phyloP scores from a whole-genome alignment of 2,329 filamentous ascomycete genomes.

The Stachybotrys elegans region DNA sequence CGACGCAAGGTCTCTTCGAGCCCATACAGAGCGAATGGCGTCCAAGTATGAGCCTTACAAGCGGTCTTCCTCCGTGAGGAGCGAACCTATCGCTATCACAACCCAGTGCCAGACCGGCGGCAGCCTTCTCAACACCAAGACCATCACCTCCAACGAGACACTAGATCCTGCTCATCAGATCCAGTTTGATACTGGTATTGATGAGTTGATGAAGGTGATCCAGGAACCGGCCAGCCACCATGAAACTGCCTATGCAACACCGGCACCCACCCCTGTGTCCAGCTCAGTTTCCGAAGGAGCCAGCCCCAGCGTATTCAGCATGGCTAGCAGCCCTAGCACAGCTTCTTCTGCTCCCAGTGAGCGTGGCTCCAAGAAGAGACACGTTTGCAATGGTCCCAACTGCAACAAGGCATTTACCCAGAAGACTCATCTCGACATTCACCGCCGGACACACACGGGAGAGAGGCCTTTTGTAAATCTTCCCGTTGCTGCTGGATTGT shows the following conservation, averaged over 20 bases:
- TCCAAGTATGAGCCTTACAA: conserved; percentile 25
- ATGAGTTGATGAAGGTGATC: conserved; percentile 84
- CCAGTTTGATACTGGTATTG: conserved; percentile 75
- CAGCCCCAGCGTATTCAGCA: conserved; percentile 25
- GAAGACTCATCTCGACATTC: conserved; percentile 89
- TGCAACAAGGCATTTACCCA: conserved; percentile 84
- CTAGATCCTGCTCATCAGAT: conserved; percentile 44
- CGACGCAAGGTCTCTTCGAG: no score
- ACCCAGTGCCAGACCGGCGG: conserved; percentile 1
- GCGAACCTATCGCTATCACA: conserved; percentile 18
- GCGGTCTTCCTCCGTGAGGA: conserved; percentile 25
- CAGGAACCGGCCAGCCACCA: conserved; percentile 55
- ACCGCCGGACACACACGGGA: conserved; percentile 82
- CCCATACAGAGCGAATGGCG: no score
- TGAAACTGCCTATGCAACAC: conserved; percentile 7
- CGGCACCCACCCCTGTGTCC: conserved; percentile 13
- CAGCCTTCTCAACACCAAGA: conserved; percentile 29
- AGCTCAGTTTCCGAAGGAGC: conserved; percentile 9
- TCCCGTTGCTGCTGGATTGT: neutral
- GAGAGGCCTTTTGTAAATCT: conserved; percentile 82
- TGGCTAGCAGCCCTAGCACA: conserved; percentile 21
- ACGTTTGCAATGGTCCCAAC: conserved; percentile 66
- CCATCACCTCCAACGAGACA: conserved; percentile 39
- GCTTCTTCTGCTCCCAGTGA: conserved; percentile 13
- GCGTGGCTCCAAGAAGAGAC: conserved; percentile 49